phyloP scores from a whole-genome alignment of 2,329 filamentous ascomycete species.

The Leptographium wingfieldii region DNA sequence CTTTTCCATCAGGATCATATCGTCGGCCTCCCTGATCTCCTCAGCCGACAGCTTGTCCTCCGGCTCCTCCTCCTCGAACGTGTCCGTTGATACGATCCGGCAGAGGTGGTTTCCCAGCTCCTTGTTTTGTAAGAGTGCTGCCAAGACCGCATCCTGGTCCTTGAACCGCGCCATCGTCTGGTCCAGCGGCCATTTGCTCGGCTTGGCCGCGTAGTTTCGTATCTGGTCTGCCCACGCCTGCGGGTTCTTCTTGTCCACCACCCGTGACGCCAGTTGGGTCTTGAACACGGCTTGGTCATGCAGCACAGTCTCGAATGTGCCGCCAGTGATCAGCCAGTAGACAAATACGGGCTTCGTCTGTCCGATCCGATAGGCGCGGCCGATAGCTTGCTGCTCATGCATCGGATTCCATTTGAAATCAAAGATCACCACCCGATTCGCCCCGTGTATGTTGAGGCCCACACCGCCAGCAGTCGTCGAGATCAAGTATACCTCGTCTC shows the following conservation, averaged over 20 bases:
- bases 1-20: constrained; percentile 16
- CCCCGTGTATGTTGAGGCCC: constrained; percentile 71
- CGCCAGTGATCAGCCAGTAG: constrained; percentile 67
- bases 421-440: constrained; percentile 77
- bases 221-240: constrained; percentile 50
- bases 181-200: constrained; percentile 36
- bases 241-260: constrained; percentile 74
- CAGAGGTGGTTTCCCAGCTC: constrained; percentile 31
- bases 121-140: constrained; percentile 25
- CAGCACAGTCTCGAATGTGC: constrained; percentile 65
- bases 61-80: constrained; percentile 57
- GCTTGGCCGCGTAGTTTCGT: constrained; percentile 44
- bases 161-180: constrained; percentile 35
- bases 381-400: constrained; percentile 76
- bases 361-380: constrained; percentile 73
- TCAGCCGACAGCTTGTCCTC: constrained; percentile 46
- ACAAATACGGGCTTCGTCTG: constrained; percentile 73
- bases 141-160: constrained; percentile 53
- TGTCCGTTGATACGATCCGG: constrained; percentile 54
- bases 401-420: constrained; percentile 74
- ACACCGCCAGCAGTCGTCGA: constrained; percentile 73
- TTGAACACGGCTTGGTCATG: constrained; percentile 73
- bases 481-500: constrained; percentile 57
- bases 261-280: constrained; percentile 61
- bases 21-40: constrained; percentile 43